Conservation (phyloP, 148 eudicot genomes). For the Drosera capensis region DNA sequence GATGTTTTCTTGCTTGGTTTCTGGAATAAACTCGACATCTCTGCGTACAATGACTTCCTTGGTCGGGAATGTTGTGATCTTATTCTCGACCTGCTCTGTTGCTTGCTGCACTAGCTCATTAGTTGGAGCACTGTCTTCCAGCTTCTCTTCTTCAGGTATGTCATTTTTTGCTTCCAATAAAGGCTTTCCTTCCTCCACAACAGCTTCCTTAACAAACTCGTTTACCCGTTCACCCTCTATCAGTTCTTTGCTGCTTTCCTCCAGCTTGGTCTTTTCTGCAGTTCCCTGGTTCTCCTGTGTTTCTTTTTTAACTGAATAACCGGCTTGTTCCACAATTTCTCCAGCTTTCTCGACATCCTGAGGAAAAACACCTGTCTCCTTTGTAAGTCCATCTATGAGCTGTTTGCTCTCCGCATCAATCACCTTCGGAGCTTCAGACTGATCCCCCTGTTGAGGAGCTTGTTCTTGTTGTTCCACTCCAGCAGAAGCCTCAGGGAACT, state of each 20-base stretch:
- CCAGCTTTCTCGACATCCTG: too few species aligned
- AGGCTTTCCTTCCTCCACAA: too few species aligned
- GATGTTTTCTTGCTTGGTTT: conserved; percentile 6
- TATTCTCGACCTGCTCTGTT: conserved; percentile 10
- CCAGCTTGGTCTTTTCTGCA: too few species aligned
- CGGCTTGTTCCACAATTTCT: too few species aligned
- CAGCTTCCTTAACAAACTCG: not conserved
- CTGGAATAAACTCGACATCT: conserved; percentile 8
- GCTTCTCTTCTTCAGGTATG: conserved; percentile 13
- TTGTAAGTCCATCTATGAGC: conserved; percentile 1
- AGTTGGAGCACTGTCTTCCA: conserved; percentile 10
- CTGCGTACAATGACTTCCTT: conserved; percentile 13
- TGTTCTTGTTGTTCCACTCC: not conserved
- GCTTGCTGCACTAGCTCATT: conserved; percentile 16
- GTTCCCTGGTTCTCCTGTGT: too few species aligned
- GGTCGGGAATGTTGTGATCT: conserved; percentile 3
- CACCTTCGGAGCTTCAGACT: not conserved
- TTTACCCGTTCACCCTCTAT: not conserved
- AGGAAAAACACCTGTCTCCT: too few species aligned
- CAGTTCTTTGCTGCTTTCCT: too few species aligned
- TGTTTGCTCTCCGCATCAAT: too few species aligned
- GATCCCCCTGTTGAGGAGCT: not conserved
- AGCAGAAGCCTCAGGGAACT: not conserved
- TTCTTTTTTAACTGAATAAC: too few species aligned
- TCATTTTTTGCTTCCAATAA: conserved; percentile 6